These are phyloP conservation scores for Cryphonectria parasitica DNA, from an alignment of 2,329 filamentous ascomycete species.

Conservation along the genomic window DNA sequence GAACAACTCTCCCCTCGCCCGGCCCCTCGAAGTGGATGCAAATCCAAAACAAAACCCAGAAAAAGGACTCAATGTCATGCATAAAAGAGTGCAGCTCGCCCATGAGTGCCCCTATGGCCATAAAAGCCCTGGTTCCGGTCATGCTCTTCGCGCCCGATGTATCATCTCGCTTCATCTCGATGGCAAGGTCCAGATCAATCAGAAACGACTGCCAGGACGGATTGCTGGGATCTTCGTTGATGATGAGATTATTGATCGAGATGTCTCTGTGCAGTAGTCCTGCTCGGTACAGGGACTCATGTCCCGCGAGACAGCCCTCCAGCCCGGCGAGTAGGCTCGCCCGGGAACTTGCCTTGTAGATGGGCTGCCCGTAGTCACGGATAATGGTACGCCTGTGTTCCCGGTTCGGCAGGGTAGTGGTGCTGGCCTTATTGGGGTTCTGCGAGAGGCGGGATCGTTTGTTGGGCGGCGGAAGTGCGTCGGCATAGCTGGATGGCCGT, in stretches of 20 bases:
- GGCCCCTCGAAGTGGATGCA: slow-evolving; percentile 45
- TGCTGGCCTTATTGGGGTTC: slow-evolving; percentile 38
- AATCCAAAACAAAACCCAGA: slow-evolving; percentile 52
- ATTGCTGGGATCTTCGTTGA: slow-evolving; percentile 40
- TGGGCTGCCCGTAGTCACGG: slow-evolving; percentile 40
- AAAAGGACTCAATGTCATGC: slow-evolving; percentile 53
- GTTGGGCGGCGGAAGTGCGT: slow-evolving; percentile 20
- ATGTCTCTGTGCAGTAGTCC: slow-evolving; percentile 44
- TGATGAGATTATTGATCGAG: slow-evolving; percentile 44
- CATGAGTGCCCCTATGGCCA: slow-evolving; percentile 49
- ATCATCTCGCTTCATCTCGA: slow-evolving; percentile 39
- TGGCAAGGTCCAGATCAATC: slow-evolving; percentile 44
- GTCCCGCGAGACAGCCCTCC: slow-evolving; percentile 38
- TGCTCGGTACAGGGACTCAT: slow-evolving; percentile 36
- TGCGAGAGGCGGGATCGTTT: slow-evolving; percentile 38
- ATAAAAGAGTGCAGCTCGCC: slow-evolving; percentile 48
- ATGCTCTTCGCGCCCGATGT: too few species aligned
- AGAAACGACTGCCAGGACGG: slow-evolving; percentile 23
- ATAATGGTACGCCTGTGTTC: too few species aligned
- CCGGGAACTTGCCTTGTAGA: slow-evolving; percentile 41
- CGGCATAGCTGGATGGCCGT: too few species aligned
- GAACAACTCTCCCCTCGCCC: slow-evolving; percentile 34
- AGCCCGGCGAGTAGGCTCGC: slow-evolving; percentile 38
- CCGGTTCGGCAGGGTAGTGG: not conserved
- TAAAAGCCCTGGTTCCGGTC: slow-evolving; percentile 50